Base-by-base conservation (phyloP, 768 basidiomycete species). In the Leccinum olivaceopallidum region DNA sequence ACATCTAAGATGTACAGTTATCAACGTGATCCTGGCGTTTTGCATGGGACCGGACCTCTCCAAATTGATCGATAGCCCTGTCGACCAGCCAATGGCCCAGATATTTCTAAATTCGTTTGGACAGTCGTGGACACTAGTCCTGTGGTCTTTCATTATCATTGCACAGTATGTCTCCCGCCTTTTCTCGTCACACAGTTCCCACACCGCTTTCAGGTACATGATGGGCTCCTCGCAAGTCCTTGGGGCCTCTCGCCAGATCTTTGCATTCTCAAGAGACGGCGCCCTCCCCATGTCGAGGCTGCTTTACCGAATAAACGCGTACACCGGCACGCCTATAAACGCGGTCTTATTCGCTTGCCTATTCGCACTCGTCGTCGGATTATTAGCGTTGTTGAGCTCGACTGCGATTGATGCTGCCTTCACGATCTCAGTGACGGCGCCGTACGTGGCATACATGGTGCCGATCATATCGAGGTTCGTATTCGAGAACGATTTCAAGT, bases 61-160 rank as follows among this genome's bases (percentile, higher is more conserved):
- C 39, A 66, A 64, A 37, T 65, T 84, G 5, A 59, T 78, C 49
- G 60, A 65, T 34, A 73, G 73, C 30, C 57, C 67, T 9, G 42
- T 66, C 36, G 48, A 48, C 22, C 81, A 83, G 56, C 81, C 81
- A 6, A 76, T 83, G 72, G 79, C 80, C n/a, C 66, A 75, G 53
- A 74, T 78, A 30, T 73, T 78, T 58, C 68, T 72, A 37, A 72
- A 75, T 51, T 77, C 77, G 53, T 73, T 82, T 54, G 81, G 80
- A 26, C 67, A 68, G 53, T 71, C 72, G 12, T 77, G 76, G 24
- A 77, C 79, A 1, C 73, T 85, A 2, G 81, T 73, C 6, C 49
- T 85, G 5, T 86, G 84, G 85, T 71, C 81, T 7, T 73, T 85
- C 55, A 76, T 86, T 55, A 78, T 84, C 26, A 60, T 84, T 20